These are phyloP conservation scores for Leptographium radiaticola DNA, from an alignment of 2,329 filamentous ascomycete species.

Conservation along the genomic window DNA sequence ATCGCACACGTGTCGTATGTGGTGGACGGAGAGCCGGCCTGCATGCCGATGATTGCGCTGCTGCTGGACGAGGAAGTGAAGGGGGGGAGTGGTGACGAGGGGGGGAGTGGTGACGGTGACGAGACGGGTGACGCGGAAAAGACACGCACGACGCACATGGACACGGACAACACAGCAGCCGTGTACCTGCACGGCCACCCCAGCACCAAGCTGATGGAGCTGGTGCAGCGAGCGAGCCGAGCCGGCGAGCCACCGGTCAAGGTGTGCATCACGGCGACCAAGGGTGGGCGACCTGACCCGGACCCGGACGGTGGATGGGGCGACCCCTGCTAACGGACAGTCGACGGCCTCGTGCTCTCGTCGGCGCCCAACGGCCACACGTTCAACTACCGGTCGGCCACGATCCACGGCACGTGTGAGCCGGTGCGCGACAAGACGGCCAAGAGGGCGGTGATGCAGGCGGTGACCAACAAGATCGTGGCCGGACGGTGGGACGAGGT, in stretches of 20 bases:
- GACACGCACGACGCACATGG: too few relatives aligned
- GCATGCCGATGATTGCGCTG: constrained; percentile 11
- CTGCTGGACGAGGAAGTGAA: constrained; percentile 4
- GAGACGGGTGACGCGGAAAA: not conserved
- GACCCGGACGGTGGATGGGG: too few relatives aligned
- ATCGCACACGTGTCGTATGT: constrained; percentile 10
- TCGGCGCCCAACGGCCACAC: constrained; percentile 11
- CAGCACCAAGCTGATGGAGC: constrained; percentile 10
- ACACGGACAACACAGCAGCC: not conserved
- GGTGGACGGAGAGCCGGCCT: constrained; percentile 8
- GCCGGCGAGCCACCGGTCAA: constrained; percentile 1
- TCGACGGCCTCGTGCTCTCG: constrained; percentile 10
- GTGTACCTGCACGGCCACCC: constrained; percentile 12
- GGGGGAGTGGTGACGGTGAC: too few relatives aligned
- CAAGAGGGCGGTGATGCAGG: constrained; percentile 7
- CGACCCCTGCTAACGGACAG: not conserved
- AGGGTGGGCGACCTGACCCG: not conserved
- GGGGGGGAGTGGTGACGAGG: too few relatives aligned
- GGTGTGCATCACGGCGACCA: constrained; percentile 10
- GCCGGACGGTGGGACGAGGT: constrained; percentile 8
- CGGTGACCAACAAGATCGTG: constrained; percentile 10
- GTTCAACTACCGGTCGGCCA: constrained; percentile 12
- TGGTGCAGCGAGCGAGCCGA: constrained; percentile 7
- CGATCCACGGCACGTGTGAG: constrained; percentile 9
- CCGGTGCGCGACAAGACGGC: constrained; percentile 1